Evolutionary conservation across 352 stramenopile species (phyloP).

Genomic region (Halophytophthora polymorphica): DNA sequence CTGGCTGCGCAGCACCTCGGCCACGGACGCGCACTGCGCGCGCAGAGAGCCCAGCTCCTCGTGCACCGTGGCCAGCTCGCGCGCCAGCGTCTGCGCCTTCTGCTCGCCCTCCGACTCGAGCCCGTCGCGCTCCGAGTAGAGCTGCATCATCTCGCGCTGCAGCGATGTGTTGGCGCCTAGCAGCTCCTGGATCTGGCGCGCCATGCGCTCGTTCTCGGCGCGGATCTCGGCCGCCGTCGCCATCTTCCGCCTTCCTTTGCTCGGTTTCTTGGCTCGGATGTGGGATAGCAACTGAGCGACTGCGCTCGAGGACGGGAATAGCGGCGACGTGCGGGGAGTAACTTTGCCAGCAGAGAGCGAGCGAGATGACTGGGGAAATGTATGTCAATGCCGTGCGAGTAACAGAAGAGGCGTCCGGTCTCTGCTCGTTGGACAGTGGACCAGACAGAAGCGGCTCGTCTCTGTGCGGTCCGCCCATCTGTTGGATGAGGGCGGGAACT

Average conservation of each 20-base stretch:
- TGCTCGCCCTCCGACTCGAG: constrained; percentile 34
- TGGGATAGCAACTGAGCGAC: constrained; percentile 4
- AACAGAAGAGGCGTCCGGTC: no score
- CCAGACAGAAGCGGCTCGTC: no score
- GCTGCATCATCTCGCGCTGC: constrained; percentile 54
- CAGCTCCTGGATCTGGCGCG: constrained; percentile 55
- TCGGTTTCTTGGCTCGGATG: constrained; percentile 7
- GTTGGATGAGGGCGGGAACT: no score
- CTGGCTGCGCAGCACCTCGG: constrained; percentile 24
- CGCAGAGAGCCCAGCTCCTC: constrained; percentile 35
- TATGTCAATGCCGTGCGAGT: no score
- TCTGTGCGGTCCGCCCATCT: no score
- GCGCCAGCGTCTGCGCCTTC: constrained; percentile 40
- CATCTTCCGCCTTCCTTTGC: constrained; percentile 9
- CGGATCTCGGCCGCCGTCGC: constrained; percentile 33
- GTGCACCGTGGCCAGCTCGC: constrained; percentile 44
- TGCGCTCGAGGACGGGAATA: not conserved
- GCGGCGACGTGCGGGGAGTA: constrained; percentile 1
- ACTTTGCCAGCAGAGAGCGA: not conserved
- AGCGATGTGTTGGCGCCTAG: constrained; percentile 59
- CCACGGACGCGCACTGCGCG: constrained; percentile 44
- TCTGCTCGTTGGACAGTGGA: no score
- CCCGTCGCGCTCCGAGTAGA: constrained; percentile 46
- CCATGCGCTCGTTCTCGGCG: constrained; percentile 57
- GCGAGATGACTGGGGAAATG: no score